These are phyloP conservation scores for Aschersonia sp. DNA, from an alignment of 2,329 filamentous ascomycete species.

Conservation along the genomic window DNA sequence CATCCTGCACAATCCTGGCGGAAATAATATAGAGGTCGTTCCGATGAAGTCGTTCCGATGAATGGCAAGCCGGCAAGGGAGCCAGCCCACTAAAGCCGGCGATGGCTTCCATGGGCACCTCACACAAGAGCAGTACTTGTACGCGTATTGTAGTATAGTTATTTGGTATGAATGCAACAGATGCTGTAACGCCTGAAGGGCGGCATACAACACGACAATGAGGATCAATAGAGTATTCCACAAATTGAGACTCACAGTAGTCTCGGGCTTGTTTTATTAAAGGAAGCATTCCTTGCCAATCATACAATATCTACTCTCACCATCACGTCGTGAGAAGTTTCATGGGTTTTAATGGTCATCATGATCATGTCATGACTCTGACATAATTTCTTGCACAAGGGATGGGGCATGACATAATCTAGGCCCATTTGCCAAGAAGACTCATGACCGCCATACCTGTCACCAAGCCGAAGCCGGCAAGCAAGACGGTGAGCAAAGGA, in stretches of 20 bases:
- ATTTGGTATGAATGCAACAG: too few relatives aligned
- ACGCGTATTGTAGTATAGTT: neutral
- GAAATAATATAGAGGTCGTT: too few relatives aligned
- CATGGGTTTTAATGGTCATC: too few relatives aligned
- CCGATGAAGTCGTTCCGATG: constrained; percentile 18
- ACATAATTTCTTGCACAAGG: neutral
- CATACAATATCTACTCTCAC: too few relatives aligned
- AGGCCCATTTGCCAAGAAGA: constrained; percentile 63
- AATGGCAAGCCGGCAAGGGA: constrained; percentile 11
- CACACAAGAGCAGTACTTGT: neutral
- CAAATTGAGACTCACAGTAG: too few relatives aligned
- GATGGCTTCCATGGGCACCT: neutral
- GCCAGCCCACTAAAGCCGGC: neutral
- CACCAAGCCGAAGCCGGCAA: constrained; percentile 40
- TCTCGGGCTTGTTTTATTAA: too few relatives aligned
- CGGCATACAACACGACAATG: too few relatives aligned
- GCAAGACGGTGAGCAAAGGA: constrained; percentile 27
- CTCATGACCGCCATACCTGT: constrained; percentile 56
- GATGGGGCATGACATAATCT: constrained; percentile 4
- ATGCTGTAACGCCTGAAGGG: too few relatives aligned
- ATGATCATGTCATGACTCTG: neutral
- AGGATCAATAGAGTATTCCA: too few relatives aligned
- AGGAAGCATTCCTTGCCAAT: too few relatives aligned
- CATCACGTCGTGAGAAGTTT: too few relatives aligned
- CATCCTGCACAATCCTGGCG: constrained; percentile 13